Evolutionary conservation across 164 flowering plant species (phyloP), one percentile per base, ranked within the genome.

Genomic region (Pachysandra terminalis): DNA sequence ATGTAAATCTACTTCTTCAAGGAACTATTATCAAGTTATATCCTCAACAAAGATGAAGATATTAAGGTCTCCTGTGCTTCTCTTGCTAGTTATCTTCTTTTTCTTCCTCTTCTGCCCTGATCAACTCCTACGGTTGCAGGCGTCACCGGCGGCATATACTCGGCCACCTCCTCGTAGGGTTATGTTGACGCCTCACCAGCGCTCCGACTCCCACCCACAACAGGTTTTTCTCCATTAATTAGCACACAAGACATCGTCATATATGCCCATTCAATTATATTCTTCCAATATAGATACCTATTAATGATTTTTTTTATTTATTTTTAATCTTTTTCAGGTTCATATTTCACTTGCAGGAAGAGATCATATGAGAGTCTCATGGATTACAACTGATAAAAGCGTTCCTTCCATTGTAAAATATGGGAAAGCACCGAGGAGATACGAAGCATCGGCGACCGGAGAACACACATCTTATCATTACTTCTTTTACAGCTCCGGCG

Each of bases 341-440:
- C 98, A 87, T 61, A 69, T 89, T 48, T 89, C 98, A 3, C 49
- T 90, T 23, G 90, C 64, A 9, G 96, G 95, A 45, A 73, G 56
- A 26, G 82, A 83, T 28, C 79, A 83, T 51, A 79, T 85, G 83
- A 83, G 88, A 63, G 74, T 93, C 15, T 74, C 95, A 32, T 93
- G 90, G 90, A 48, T 90, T 15, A 87, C 93, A 1, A 72, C 74
- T 0, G 81, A 82, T 19, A 71, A 78, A 51, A 55, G 56, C 6
- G 79, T 37, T 1, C 65, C 67, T 1, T 86, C 98, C 0, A 49
- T 67, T 0, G 95, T 90, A 0, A 90, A 86, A 68, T 90, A 86
- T 57, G 91, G 96, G 1, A 85, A 56, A 48, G 5, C 19, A 1
- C 48, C 90, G 0, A 87, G 85, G 25, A 79, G 25, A 57, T 90